Percentiles rank a stretch among this genome's conserved stretches.
Conservation (phyloP, 2,329 filamentous ascomycete genomes). For the Arthrinium puccinioides region DNA sequence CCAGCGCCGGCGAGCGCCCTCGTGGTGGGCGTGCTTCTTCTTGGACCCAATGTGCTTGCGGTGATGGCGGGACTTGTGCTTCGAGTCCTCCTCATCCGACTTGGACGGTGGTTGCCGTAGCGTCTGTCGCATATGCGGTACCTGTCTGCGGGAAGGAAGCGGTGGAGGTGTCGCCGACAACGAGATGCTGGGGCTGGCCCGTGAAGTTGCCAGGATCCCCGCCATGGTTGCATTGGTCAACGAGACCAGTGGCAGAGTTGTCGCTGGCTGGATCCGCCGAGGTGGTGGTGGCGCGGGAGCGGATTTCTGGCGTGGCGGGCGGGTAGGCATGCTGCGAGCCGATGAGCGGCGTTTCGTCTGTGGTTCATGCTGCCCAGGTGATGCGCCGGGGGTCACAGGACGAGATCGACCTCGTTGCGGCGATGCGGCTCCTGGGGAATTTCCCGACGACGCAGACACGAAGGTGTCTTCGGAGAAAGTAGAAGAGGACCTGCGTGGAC, state of each 20-base stretch:
- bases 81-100: constrained; percentile 47
- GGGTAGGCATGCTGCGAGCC: constrained; percentile 6
- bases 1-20: constrained; percentile 70
- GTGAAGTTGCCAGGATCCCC: constrained; percentile 62
- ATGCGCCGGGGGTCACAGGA: constrained; percentile 10
- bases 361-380: constrained; percentile 2
- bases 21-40: constrained; percentile 67
- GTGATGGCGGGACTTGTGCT: constrained; percentile 31
- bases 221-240: constrained; percentile 71
- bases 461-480: constrained; percentile 40
- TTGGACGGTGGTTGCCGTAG: constrained; percentile 48
- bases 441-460: constrained; percentile 29
- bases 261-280: constrained; percentile 17
- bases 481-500: constrained; percentile 16
- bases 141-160: constrained; percentile 28
- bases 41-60: constrained; percentile 45
- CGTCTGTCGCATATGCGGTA: constrained; percentile 53
- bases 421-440: constrained; percentile 21
- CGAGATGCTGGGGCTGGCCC: constrained; percentile 34
- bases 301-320: constrained; percentile 3
- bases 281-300: constrained; percentile 8
- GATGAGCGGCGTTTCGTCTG: constrained; percentile 9
- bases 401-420: constrained; percentile 14
- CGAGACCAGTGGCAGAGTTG: constrained; percentile 50
- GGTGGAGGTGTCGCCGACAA: constrained; percentile 28